Conservation (phyloP, 768 basidiomycete species). For the Mycena pura region DNA sequence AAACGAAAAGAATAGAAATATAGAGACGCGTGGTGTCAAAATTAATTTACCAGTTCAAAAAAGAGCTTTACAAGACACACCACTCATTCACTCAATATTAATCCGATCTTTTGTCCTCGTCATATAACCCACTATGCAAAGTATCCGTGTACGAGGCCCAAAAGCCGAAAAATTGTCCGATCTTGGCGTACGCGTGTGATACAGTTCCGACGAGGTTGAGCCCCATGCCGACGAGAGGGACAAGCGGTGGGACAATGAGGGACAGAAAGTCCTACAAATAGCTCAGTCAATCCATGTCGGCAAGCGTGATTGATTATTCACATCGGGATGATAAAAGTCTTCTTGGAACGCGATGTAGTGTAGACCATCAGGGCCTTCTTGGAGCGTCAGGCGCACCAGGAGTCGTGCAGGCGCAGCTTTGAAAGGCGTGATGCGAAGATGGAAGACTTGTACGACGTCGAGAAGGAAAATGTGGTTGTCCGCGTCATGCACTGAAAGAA, state of each 20-base stretch:
- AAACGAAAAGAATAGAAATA: no score
- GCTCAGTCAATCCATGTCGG: neutral
- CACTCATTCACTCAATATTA: neutral
- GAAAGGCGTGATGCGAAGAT: slow-evolving; percentile 54
- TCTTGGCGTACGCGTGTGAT: slow-evolving; percentile 38
- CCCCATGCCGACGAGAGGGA: slow-evolving; percentile 41
- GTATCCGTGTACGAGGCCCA: slow-evolving; percentile 31
- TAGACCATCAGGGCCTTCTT: slow-evolving; percentile 43
- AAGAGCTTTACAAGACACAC: neutral
- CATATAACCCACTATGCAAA: slow-evolving; percentile 18
- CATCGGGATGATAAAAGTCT: slow-evolving; percentile 65
- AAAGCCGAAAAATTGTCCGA: slow-evolving; percentile 41
- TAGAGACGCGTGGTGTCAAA: no score
- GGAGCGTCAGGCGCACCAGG: slow-evolving; percentile 58
- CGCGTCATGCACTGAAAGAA: slow-evolving; percentile 54
- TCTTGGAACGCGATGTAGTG: slow-evolving; percentile 63
- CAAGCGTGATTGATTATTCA: slow-evolving; percentile 27
- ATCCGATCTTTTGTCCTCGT: slow-evolving; percentile 7
- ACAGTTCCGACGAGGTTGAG: slow-evolving; percentile 34
- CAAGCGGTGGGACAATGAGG: slow-evolving; percentile 50
- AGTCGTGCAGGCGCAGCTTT: slow-evolving; percentile 52
- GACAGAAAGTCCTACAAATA: slow-evolving; percentile 47
- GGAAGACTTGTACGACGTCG: slow-evolving; percentile 63
- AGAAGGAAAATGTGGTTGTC: slow-evolving; percentile 49
- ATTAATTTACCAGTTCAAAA: neutral